Conservation (phyloP, 257 asterid species). For the Dorcoceras hygrometricum region DNA sequence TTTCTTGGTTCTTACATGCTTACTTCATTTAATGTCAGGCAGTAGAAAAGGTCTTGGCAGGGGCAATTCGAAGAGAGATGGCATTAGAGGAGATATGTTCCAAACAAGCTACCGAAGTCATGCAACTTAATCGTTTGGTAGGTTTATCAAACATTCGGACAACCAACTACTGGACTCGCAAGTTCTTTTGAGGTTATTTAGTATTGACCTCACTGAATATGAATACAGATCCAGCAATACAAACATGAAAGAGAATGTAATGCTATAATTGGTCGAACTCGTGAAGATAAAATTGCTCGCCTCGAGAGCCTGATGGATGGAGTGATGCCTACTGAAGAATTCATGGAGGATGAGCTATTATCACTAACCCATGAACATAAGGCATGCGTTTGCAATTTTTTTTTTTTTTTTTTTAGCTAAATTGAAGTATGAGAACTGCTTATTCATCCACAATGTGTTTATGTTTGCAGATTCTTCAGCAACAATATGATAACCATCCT, state of each 20-base stretch:
- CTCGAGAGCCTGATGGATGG: conserved; percentile 98
- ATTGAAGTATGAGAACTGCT: conserved; percentile 20
- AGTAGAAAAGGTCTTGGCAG: conserved; percentile 94
- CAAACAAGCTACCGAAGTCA: conserved; percentile 74
- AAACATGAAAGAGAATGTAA: conserved; percentile 98
- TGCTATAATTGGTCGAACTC: conserved; percentile 75
- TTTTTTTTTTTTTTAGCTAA: not conserved
- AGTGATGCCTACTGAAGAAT: conserved; percentile 76
- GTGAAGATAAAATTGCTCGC: conserved; percentile 92
- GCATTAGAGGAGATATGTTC: conserved; percentile 86
- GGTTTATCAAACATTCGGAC: conserved; percentile 25
- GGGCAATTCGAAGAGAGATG: conserved; percentile 99
- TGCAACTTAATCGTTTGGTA: conserved; percentile 92
- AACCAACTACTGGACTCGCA: not conserved
- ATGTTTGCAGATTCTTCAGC: conserved; percentile 71
- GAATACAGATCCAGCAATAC: conserved; percentile 83
- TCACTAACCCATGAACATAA: conserved; percentile 73
- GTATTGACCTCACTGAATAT: conserved; percentile 20
- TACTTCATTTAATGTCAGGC: conserved; percentile 53
- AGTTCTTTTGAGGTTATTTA: conserved; percentile 23
- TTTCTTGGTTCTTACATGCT: conserved; percentile 27
- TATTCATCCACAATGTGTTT: conserved; percentile 26
- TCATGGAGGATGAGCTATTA: conserved; percentile 75
- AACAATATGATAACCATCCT: conserved; percentile 82
- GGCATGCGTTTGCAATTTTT: conserved; percentile 36